phyloP scores from a whole-genome alignment of 2,329 filamentous ascomycete genomes.

The Metarhizium humberi region DNA sequence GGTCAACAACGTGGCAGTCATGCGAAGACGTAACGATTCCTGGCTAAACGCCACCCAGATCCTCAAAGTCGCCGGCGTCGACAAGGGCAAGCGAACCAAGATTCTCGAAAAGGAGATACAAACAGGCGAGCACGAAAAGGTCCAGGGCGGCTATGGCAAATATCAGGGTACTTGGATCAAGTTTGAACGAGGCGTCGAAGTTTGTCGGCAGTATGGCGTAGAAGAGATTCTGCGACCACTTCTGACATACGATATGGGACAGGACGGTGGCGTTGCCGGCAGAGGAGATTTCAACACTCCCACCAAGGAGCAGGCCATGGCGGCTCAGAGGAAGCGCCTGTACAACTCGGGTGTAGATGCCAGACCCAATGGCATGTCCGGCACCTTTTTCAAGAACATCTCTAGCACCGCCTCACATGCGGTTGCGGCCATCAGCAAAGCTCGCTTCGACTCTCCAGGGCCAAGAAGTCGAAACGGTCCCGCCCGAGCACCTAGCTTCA shows the following conservation, averaged over 20 bases:
- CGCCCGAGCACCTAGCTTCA: constrained; percentile 59
- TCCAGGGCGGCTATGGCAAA: constrained; percentile 96
- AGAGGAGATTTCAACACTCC: constrained; percentile 81
- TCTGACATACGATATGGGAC: constrained; percentile 71
- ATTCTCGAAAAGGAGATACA: constrained; percentile 97
- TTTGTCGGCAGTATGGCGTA: constrained; percentile 73
- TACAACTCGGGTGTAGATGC: constrained; percentile 65
- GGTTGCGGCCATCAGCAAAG: constrained; percentile 93
- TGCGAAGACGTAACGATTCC: constrained; percentile 89
- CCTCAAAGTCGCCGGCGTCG: constrained; percentile 91
- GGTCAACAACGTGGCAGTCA: constrained; percentile 84
- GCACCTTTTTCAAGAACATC: constrained; percentile 96
- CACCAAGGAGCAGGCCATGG: constrained; percentile 98
- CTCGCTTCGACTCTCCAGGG: constrained; percentile 79
- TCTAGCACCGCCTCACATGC: constrained; percentile 88
- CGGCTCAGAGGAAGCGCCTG: constrained; percentile 82
- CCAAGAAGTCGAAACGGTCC: constrained; percentile 57
- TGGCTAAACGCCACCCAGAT: constrained; percentile 99
- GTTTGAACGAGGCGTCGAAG: constrained; percentile 83
- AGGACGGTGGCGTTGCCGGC: constrained; percentile 62
- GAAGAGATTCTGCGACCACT: constrained; percentile 68
- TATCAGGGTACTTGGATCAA: constrained; percentile 99
- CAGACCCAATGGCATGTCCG: constrained; percentile 57
- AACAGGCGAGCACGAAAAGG: constrained; percentile 94
- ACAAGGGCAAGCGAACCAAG: constrained; percentile 96